A percentile compares a stretch with the other conserved stretches of the same genome.
These are phyloP conservation scores for Thyridium curvatum DNA, from an alignment of 2,329 filamentous ascomycete species.

Conservation along the genomic window DNA sequence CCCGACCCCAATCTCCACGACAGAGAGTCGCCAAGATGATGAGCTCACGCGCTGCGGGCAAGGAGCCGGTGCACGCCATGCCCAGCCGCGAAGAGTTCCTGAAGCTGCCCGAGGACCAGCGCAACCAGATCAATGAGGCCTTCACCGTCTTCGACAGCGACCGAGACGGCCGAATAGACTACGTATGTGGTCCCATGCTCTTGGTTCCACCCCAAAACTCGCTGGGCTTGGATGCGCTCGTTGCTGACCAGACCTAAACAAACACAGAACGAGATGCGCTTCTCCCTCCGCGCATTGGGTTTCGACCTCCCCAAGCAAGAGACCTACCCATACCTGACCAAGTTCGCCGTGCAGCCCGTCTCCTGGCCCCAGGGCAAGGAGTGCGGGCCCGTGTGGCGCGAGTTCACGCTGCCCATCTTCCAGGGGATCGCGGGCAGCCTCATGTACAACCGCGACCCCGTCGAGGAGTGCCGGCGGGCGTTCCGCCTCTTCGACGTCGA, in stretches of 20 bases:
- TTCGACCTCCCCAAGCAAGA: constrained; percentile 87
- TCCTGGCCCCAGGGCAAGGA: constrained; percentile 47
- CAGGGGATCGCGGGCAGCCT: constrained; percentile 72
- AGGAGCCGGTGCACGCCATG: constrained; percentile 16
- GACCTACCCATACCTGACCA: constrained; percentile 72
- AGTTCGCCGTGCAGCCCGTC: constrained; percentile 69
- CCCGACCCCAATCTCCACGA: too few species aligned
- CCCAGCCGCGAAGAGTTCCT: constrained; percentile 26
- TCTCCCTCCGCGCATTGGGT: constrained; percentile 89
- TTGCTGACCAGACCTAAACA: too few species aligned
- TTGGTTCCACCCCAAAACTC: too few species aligned
- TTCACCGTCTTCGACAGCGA: constrained; percentile 96
- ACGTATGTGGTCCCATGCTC: too few species aligned
- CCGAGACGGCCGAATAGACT: constrained; percentile 89
- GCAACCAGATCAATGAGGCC: constrained; percentile 89
- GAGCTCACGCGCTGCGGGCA: constrained; percentile 11
- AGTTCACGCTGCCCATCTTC: constrained; percentile 67
- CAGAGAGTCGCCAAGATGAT: constrained; percentile 9
- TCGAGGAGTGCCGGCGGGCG: constrained; percentile 85
- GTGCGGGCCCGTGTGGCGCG: constrained; percentile 59
- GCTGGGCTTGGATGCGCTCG: too few species aligned
- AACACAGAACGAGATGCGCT: constrained; percentile 88
- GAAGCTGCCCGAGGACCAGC: constrained; percentile 74
- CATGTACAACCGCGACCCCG: constrained; percentile 75
- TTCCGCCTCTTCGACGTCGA: constrained; percentile 93